Conservation (phyloP, 148 eudicot species). For the Rhododendron griersonianum region DNA sequence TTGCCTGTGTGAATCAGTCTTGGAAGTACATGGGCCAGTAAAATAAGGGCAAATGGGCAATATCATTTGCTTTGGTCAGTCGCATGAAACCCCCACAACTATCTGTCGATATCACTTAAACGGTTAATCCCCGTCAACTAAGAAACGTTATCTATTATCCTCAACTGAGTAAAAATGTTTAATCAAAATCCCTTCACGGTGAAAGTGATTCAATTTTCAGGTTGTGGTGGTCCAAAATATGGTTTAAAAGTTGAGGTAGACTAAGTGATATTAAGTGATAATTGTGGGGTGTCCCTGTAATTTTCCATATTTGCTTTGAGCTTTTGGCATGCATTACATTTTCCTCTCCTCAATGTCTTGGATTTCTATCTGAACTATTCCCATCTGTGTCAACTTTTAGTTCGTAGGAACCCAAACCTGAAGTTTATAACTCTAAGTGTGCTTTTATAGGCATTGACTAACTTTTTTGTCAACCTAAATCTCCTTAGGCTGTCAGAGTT, state of each 20-base stretch:
- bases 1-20: neutral
- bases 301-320: neutral
- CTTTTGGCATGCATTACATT: neutral
- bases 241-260: neutral
- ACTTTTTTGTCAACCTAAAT: neutral
- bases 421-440: neutral
- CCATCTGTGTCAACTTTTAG: neutral
- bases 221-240: neutral
- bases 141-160: neutral
- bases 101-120: neutral
- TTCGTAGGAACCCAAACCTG: neutral
- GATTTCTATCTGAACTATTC: neutral
- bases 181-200: neutral
- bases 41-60: neutral
- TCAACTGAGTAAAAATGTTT: neutral
- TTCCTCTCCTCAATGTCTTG: neutral
- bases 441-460: neutral
- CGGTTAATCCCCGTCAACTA: neutral
- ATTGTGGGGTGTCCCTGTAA: neutral
- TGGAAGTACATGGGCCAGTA: neutral
- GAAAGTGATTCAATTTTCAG: neutral
- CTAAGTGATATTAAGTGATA: neutral
- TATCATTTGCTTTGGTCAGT: neutral
- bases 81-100: neutral
- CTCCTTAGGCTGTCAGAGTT: constrained; percentile 79